A percentile compares a stretch with the other conserved stretches of the same genome.
phyloP scores from a whole-genome alignment of 2,329 filamentous ascomycete genomes.

The Arthrobotrys pseudoclavata region DNA sequence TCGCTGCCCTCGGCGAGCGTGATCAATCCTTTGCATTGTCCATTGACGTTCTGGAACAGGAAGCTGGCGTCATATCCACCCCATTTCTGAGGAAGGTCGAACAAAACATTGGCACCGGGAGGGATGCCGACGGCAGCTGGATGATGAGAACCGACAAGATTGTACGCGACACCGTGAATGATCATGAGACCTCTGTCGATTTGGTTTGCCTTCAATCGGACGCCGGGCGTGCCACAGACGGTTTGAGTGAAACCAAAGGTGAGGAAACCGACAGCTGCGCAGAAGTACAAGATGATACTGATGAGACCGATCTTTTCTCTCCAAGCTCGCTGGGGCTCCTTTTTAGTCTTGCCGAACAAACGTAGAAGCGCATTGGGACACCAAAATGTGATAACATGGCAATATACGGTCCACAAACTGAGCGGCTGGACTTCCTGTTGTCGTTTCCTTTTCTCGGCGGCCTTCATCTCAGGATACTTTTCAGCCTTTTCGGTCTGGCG shows the following conservation, averaged over 20 bases:
- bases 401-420: conserved; percentile 95
- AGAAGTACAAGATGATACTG: conserved; percentile 90
- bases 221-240: conserved; percentile 81
- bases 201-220: conserved; percentile 84
- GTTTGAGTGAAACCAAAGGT: conserved; percentile 95
- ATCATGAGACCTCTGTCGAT: conserved; percentile 91
- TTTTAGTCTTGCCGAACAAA: conserved; percentile 87
- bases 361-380: conserved; percentile 84
- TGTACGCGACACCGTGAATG: conserved; percentile 91
- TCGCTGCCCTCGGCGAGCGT: conserved; percentile 78
- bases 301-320: conserved; percentile 97
- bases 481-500: conserved; percentile 58
- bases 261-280: conserved; percentile 89
- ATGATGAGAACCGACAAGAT: conserved; percentile 81
- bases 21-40: conserved; percentile 92
- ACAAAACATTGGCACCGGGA: conserved; percentile 81
- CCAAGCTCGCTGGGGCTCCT: conserved; percentile 92
- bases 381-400: conserved; percentile 94
- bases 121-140: conserved; percentile 84
- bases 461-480: conserved; percentile 65
- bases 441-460: conserved; percentile 66
- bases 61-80: conserved; percentile 95
- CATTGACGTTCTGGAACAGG: conserved; percentile 98
- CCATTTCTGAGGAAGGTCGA: conserved; percentile 78
- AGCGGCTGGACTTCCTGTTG: conserved; percentile 78